phyloP scores from a whole-genome alignment of 164 flowering plant genomes.

The Kingdonia uniflora region DNA sequence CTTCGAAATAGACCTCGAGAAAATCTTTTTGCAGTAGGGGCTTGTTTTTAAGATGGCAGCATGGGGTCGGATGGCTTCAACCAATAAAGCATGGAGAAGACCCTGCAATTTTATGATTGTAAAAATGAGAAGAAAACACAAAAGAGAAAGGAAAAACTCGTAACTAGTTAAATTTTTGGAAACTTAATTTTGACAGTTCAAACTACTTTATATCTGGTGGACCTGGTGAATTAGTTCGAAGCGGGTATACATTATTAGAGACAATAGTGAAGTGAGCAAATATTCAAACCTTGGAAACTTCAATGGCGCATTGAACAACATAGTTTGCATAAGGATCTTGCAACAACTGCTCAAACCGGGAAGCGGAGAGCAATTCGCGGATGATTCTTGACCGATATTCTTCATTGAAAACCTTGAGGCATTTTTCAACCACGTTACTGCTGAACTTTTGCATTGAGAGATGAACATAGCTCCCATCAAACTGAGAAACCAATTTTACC shows the following conservation, averaged over 20 bases:
- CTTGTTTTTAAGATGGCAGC: conserved; percentile 23
- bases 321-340: conserved; percentile 42
- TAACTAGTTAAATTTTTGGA: too few relatives aligned
- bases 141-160: too few relatives aligned
- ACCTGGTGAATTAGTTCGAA: too few relatives aligned
- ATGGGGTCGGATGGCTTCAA: conserved; percentile 35
- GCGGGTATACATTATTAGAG: too few relatives aligned
- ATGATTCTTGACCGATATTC: conserved; percentile 25
- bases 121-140: too few relatives aligned
- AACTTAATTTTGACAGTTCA: too few relatives aligned
- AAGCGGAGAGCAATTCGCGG: conserved; percentile 24
- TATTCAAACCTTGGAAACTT: conserved; percentile 26
- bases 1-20: conserved; percentile 35
- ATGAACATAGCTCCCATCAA: conserved; percentile 37
- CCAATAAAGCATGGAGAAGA: conserved; percentile 25
- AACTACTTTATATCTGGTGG: too few relatives aligned
- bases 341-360: conserved; percentile 33
- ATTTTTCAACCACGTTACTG: conserved; percentile 48
- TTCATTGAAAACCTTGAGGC: conserved; percentile 19
- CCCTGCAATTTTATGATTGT: conserved; percentile 24
- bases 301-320: conserved; percentile 37
- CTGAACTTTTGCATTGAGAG: conserved; percentile 46
- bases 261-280: background rate
- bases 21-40: conserved; percentile 57
- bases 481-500: conserved; percentile 25